Percentiles rank a stretch among this genome's conserved stretches.
phyloP scores from a whole-genome alignment of 257 asterid genomes.

The Ocimum tenuiflorum region DNA sequence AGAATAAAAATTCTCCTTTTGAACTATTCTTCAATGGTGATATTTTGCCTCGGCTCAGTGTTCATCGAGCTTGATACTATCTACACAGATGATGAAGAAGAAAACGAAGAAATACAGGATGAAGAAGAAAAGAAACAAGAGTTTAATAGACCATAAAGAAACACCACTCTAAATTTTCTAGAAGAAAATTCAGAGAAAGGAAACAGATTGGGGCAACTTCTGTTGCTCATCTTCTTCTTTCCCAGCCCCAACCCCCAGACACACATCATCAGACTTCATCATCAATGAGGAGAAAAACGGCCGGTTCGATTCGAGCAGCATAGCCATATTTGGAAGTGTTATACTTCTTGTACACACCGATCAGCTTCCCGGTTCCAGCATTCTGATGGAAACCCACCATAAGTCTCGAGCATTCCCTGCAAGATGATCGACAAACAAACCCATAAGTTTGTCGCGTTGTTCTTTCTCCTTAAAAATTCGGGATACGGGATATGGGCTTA shows the following conservation, averaged over 20 bases:
- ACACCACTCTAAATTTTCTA: background rate
- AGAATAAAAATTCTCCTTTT: too few relatives aligned
- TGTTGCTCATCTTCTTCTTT: slow-evolving; percentile 27
- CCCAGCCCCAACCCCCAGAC: background rate
- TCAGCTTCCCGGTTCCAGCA: slow-evolving; percentile 66
- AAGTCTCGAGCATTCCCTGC: slow-evolving; percentile 63
- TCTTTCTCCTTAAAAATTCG: background rate
- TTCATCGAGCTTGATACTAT: too few relatives aligned
- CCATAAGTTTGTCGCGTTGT: background rate
- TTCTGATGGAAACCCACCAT: slow-evolving; percentile 64
- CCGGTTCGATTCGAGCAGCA: slow-evolving; percentile 62
- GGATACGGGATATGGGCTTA: slow-evolving; percentile 26
- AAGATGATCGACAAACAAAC: background rate
- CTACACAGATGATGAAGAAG: too few relatives aligned
- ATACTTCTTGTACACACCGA: slow-evolving; percentile 70
- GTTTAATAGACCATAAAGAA: background rate
- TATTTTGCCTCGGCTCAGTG: too few relatives aligned
- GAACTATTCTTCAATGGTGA: too few relatives aligned
- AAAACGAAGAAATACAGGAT: background rate
- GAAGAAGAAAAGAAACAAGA: background rate
- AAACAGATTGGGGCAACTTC: slow-evolving; percentile 22
- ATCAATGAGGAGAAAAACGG: slow-evolving; percentile 39
- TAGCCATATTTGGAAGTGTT: slow-evolving; percentile 61
- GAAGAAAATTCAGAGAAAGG: background rate
- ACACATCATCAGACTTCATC: background rate